Evolutionary conservation across 78 protist genomes (phyloP).

Genomic region (Monosiga brevicollis): DNA sequence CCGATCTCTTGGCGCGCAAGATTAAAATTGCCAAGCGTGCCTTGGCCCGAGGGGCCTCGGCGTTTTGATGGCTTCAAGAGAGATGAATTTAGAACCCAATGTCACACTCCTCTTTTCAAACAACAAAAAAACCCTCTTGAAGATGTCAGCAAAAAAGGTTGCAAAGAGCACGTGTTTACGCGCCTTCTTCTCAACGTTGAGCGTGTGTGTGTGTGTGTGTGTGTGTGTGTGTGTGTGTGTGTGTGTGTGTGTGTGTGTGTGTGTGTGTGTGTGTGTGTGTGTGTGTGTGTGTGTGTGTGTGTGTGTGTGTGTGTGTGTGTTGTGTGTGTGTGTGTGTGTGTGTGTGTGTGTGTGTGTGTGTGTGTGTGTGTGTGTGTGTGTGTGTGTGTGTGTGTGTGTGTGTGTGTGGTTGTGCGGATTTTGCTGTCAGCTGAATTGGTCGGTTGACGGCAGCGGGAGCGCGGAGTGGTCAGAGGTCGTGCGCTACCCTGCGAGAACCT

Average conservation of each 20-base stretch:
- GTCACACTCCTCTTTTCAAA: no score
- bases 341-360: background rate
- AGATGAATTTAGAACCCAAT: no score
- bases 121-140: no score
- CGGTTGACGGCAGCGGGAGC: background rate
- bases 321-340: background rate
- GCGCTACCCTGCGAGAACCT: no score
- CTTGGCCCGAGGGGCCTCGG: no score
- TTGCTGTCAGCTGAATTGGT: background rate
- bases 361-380: constrained; percentile 3
- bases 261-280: background rate
- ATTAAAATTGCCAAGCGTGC: no score
- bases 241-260: background rate
- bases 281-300: background rate
- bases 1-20: no score
- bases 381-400: constrained; percentile 3
- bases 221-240: background rate
- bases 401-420: background rate
- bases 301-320: background rate
- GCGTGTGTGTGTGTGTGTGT: background rate
- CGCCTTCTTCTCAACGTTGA: background rate
- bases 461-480: background rate
- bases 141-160: no score
- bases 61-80: no score
- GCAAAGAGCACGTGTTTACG: no score